phyloP scores from a whole-genome alignment of 441 rosid species.

The Mallotus japonicus region DNA sequence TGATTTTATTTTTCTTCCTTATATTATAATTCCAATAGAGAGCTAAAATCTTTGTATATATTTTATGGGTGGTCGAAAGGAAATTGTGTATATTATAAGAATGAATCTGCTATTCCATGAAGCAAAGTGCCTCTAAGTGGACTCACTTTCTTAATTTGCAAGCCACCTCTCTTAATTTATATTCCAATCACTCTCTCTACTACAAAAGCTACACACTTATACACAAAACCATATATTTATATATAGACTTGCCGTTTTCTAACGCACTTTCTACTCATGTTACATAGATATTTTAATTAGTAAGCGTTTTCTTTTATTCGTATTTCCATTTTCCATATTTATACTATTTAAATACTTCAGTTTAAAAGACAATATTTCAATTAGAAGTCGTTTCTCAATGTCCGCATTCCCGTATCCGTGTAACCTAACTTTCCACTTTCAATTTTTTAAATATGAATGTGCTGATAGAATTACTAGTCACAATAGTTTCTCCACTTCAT shows the following conservation, averaged over 20 bases:
- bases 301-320: too few species aligned
- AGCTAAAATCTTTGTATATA: not conserved
- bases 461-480: slow-evolving; percentile 47
- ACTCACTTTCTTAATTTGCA: slow-evolving; percentile 15
- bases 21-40: slow-evolving; percentile 3
- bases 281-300: too few species aligned
- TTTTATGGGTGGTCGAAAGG: slow-evolving; percentile 23
- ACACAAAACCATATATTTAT: not conserved
- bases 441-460: slow-evolving; percentile 32
- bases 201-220: not conserved
- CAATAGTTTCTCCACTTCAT: slow-evolving; percentile 39
- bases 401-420: too few species aligned
- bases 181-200: not conserved
- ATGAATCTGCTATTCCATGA: slow-evolving; percentile 26
- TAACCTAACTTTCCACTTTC: slow-evolving; percentile 14
- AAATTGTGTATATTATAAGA: slow-evolving; percentile 10
- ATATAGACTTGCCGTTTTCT: slow-evolving; percentile 5
- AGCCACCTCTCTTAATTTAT: slow-evolving; percentile 12
- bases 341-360: too few species aligned
- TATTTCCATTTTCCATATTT: too few species aligned
- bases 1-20: not conserved
- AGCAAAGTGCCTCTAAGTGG: slow-evolving; percentile 35
- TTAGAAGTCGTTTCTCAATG: too few species aligned
- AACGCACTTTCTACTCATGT: slow-evolving; percentile 14
- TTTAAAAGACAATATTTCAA: too few species aligned